These are phyloP conservation scores for Aspergillus pseudotamarii DNA, from an alignment of 2,329 filamentous ascomycete genomes.

Conservation along the genomic window DNA sequence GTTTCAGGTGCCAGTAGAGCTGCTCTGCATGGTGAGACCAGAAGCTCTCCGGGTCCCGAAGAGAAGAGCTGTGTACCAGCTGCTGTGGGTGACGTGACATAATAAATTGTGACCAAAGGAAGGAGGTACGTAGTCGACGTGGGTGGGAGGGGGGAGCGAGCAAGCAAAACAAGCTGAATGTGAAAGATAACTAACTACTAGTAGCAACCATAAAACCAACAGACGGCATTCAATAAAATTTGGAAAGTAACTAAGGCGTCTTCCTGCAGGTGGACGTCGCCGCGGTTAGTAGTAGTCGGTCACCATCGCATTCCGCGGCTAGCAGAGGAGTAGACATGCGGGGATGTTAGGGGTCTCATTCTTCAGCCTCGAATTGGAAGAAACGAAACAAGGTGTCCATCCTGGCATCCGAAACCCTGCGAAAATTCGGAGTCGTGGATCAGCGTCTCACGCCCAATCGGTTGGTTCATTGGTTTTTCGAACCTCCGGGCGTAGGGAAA, in stretches of 20 bases:
- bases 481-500: background rate
- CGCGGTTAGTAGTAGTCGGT: background rate
- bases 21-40: constrained; percentile 75
- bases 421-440: background rate
- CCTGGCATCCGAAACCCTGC: background rate
- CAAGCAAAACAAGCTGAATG: background rate
- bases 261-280: background rate
- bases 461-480: background rate
- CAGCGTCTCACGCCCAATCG: background rate
- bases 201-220: background rate
- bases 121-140: background rate
- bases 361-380: background rate
- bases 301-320: constrained; percentile 8
- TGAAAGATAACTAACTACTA: background rate
- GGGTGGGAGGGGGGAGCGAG: background rate
- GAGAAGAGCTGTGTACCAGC: constrained; percentile 57
- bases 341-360: background rate
- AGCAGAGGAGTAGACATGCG: background rate
- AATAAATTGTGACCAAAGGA: constrained; percentile 11
- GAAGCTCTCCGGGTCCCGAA: constrained; percentile 71
- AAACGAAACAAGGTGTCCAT: background rate
- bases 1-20: constrained; percentile 79
- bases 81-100: constrained; percentile 49
- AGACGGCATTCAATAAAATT: background rate
- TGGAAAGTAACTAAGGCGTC: background rate